Evolutionary conservation across 2,329 filamentous ascomycete species (phyloP), one percentile per base, ranked within the genome.

Genomic region (Dendrostoma leiphaemia): DNA sequence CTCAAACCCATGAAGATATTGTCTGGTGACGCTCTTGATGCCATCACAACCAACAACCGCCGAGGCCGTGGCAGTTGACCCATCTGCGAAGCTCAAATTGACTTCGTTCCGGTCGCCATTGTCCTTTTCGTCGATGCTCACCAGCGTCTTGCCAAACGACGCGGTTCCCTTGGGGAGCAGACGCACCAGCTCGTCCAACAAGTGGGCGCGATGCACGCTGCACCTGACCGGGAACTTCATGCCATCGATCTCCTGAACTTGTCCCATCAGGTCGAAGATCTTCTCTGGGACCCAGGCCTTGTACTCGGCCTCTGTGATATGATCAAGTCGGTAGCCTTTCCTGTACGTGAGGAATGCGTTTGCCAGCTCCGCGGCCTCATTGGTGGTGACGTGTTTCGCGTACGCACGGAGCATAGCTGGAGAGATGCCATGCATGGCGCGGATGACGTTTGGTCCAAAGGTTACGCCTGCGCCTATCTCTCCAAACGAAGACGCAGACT

Each of bases 381-480:
- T 62, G 15, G 49, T 53, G 2, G 62, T 64, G 31, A 60, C 59
- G 15, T 65, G 62, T 28, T 69, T 71, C 21, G 71, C 61, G 59
- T 79, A 81, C 0, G 71, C 73, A 10, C 68, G 64, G 48, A 65
- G 61, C 44, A 78, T 64, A 23, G 68, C 69, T 1, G 78, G 76
- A 35, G 77, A 74, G 58, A 83, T 77, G 5, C 79, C 66, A 15
- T 72, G 68, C 74, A 86, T 79, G 3, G 82, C 79, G 21, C 76
- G 75, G 28, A 75, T 71, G 3, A 80, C 77, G 57, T 83, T 83
- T 24, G 79, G 76, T 1, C 78, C 78, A 47, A 85, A 76, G 1
- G 75, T 74, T 1, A 85, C 72, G 6, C 81, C 83, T 1, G 81
- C 79, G 2, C 82, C 82, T 28, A 84, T 79, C 62, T 85, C 82